phyloP scores from a whole-genome alignment of 257 asterid species.

The Capsicum chinense region DNA sequence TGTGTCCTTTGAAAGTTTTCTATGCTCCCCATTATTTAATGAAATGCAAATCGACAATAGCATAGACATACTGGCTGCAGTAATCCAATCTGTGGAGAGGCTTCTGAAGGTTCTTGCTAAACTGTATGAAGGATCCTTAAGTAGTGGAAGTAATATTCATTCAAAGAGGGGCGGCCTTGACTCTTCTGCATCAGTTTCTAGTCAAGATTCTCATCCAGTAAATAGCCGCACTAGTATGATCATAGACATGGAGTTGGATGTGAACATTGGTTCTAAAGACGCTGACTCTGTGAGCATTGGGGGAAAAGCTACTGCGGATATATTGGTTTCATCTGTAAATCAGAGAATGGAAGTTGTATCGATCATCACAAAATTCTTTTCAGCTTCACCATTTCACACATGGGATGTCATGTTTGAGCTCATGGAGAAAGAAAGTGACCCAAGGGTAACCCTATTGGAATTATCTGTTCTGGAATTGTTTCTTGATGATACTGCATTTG shows the following conservation, averaged over 20 bases:
- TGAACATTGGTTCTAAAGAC: constrained; percentile 61
- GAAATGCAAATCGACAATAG: constrained; percentile 49
- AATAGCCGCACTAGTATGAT: constrained; percentile 55
- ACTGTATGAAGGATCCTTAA: constrained; percentile 66
- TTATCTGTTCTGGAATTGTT: constrained; percentile 3
- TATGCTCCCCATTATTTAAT: constrained; percentile 67
- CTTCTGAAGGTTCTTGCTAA: constrained; percentile 67
- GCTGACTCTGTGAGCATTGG: constrained; percentile 53
- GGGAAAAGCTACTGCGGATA: constrained; percentile 48
- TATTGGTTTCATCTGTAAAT: constrained; percentile 48
- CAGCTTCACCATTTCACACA: constrained; percentile 67
- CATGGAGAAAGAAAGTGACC: constrained; percentile 69
- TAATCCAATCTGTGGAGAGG: constrained; percentile 63
- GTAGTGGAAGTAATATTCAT: constrained; percentile 50
- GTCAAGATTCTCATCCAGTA: constrained; percentile 48
- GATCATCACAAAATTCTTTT: constrained; percentile 67
- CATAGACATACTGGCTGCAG: constrained; percentile 45
- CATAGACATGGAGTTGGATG: constrained; percentile 88
- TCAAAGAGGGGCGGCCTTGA: constrained; percentile 46
- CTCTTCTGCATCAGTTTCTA: constrained; percentile 37
- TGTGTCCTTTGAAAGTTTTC: constrained; percentile 68
- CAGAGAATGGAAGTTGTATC: constrained; percentile 64
- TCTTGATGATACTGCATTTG: not conserved
- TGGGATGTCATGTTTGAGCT: constrained; percentile 82
- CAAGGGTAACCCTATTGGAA: constrained; percentile 54